phyloP scores from a whole-genome alignment of 2,329 filamentous ascomycete genomes.

The Cytospora paraplurivora region DNA sequence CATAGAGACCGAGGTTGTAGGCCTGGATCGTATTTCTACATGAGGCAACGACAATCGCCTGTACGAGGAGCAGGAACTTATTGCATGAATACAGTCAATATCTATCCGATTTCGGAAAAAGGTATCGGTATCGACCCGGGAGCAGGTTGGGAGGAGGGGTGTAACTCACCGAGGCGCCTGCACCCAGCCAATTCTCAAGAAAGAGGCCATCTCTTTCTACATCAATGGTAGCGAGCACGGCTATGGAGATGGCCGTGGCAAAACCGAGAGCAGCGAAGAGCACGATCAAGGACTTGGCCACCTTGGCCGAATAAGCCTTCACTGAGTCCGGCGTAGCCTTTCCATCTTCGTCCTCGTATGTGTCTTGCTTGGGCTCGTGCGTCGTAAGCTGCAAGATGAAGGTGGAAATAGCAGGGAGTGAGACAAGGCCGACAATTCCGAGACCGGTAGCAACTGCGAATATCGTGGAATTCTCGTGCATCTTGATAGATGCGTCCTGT shows the following conservation, averaged over 20 bases:
- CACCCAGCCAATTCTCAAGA: conserved; percentile 61
- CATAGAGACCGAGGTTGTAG: conserved; percentile 56
- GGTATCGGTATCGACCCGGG: not conserved
- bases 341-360: conserved; percentile 72
- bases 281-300: conserved; percentile 58
- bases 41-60: conserved; percentile 52
- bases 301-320: conserved; percentile 61
- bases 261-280: conserved; percentile 57
- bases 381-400: conserved; percentile 35
- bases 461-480: conserved; percentile 35
- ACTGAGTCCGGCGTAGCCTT: conserved; percentile 65
- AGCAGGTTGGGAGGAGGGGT: not conserved
- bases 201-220: conserved; percentile 43
- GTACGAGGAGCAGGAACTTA: conserved; percentile 54
- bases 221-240: conserved; percentile 53
- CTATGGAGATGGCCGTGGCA: conserved; percentile 56
- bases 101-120: not conserved
- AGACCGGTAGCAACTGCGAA: conserved; percentile 34
- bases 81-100: conserved; percentile 22
- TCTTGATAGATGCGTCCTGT: conserved; percentile 28
- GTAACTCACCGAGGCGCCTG: conserved; percentile 63
- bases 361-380: conserved; percentile 41
- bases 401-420: conserved; percentile 36
- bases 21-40: conserved; percentile 53
- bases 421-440: conserved; percentile 36